Evolutionary conservation across 2,329 filamentous ascomycete species (phyloP), one percentile per base, ranked within the genome.

Genomic region (Fusarium clavum): DNA sequence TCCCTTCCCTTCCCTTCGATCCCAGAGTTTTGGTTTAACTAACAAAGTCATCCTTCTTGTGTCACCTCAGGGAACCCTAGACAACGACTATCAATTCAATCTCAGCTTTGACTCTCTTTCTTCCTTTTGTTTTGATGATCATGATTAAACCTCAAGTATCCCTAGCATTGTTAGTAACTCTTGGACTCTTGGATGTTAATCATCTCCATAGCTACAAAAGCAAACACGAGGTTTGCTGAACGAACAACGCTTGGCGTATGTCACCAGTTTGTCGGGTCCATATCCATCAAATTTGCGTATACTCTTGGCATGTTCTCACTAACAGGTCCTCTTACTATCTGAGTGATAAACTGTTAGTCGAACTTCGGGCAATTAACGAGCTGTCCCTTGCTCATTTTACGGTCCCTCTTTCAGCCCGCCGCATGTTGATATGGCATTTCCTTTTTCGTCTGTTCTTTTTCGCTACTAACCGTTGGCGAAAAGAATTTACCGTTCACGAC

Each of bases 21-120:
- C 59, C 68, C 68, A 70, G 64, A 60, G 64, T 63, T 64, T 53
- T 65, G 68, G 68, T 65, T 56, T 38, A 29, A 34, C 58, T 38
- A 45, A 8, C 20, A 18, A 38, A 20, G n/a, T n/a, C 22, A 45
- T 27, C 20, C 24, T 45, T 45, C 18, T 8, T 52, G 48, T 38
- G n/a, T 51, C 30, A 51, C 30, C 24, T 16, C 34, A 53, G 20
- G 49, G 49, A n/a, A 20, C 12, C 43, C 43, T 44, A 8, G 43
- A 24, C 32, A 10, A 24, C 41, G 5, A 44, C 16, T 16, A 44
- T 24, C 24, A 44, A 44, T 44, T 44, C 13, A 16, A 38, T 38
- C 47, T 51, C 47, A 38, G 47, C 30, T 49, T 34, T 49, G 47
- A 49, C 48, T 52, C 10, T n/a, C 34, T n/a, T 38, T 38, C 18